Base-by-base conservation (phyloP, 2,329 filamentous ascomycete genomes). In the Fusarium buharicum region DNA sequence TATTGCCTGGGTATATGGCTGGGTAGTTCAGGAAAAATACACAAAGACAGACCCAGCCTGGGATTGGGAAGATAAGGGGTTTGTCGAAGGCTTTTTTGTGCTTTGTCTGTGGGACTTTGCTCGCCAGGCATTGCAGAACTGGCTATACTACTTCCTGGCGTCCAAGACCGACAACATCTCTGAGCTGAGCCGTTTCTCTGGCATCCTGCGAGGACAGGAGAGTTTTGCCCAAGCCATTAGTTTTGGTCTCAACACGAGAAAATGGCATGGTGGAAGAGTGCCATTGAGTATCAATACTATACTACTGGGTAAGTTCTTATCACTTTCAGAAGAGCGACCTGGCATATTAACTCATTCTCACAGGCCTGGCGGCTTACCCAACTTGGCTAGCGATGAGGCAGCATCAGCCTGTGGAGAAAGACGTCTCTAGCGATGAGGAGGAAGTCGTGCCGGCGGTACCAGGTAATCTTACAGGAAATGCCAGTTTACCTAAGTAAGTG, bases 101-200 rank as follows among this genome's bases (percentile, higher is more conserved):
- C 59, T 82, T 1, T 69, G 81, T 0, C 73, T 82, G 0, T 82
- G 80, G 81, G 74, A 77, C 8, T 84, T 84, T 60, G 74, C 82
- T 3, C 75, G 81, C 3, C 82, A 86, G 64, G 74, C 80, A 1
- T 67, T 84, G 17, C 82, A 85, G 67, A 85, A 84, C 50, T 85
- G 81, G 81, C 73, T 85, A 1, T 85, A 85, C 59, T 85, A 84
- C 62, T 72, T 86, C 16, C 72, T 86, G 2, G 80, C 82, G 0
- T 83, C 79, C 6, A 84, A 80, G 73, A 84, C 82, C 0, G 80
- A 85, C 48, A 84, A 84, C 45, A 84, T 85, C 54, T 82, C 82
- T 1, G 82, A 86, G 59, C 70, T 83, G 13, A 76, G 74, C 4
- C 73, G 77, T 0, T 75, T 77, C 40, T 75, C 76, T 3, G 77